Percentiles rank a stretch among this genome's conserved stretches.
Conservation (phyloP, 441 rosid genomes). For the Euphorbia schlechtendalii region DNA sequence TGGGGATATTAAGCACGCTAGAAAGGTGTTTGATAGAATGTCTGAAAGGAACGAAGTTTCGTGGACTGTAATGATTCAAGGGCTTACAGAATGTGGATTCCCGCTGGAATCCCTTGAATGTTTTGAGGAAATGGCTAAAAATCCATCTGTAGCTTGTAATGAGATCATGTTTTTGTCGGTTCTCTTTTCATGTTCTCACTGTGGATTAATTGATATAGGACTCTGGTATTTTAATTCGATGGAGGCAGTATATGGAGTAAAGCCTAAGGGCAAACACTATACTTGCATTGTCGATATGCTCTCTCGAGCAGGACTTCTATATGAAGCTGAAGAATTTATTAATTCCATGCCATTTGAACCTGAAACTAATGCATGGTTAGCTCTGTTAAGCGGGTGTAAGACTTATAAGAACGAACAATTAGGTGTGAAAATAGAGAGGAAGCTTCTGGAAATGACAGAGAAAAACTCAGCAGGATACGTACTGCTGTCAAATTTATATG, state of each 20-base stretch:
- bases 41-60: slow-evolving; percentile 35
- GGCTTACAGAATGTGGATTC: slow-evolving; percentile 52
- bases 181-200: slow-evolving; percentile 58
- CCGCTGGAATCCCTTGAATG: slow-evolving; percentile 36
- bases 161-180: slow-evolving; percentile 45
- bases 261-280: slow-evolving; percentile 41
- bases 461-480: slow-evolving; percentile 33
- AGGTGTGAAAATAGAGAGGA: slow-evolving; percentile 39
- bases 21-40: slow-evolving; percentile 40
- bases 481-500: slow-evolving; percentile 51
- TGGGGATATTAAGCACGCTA: slow-evolving; percentile 45
- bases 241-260: slow-evolving; percentile 36
- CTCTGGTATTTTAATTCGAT: slow-evolving; percentile 36
- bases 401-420: slow-evolving; percentile 36
- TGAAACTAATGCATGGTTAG: slow-evolving; percentile 42
- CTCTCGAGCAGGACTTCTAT: slow-evolving; percentile 48
- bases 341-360: slow-evolving; percentile 48
- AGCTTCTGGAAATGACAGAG: slow-evolving; percentile 34
- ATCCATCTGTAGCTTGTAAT: slow-evolving; percentile 29
- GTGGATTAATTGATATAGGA: slow-evolving; percentile 50
- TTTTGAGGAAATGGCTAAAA: slow-evolving; percentile 42
- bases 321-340: slow-evolving; percentile 48
- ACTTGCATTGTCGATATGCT: slow-evolving; percentile 57
- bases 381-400: slow-evolving; percentile 49
- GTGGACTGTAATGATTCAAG: slow-evolving; percentile 56